Conservation (phyloP, 2,329 filamentous ascomycete genomes). For the Clonostachys chloroleuca region DNA sequence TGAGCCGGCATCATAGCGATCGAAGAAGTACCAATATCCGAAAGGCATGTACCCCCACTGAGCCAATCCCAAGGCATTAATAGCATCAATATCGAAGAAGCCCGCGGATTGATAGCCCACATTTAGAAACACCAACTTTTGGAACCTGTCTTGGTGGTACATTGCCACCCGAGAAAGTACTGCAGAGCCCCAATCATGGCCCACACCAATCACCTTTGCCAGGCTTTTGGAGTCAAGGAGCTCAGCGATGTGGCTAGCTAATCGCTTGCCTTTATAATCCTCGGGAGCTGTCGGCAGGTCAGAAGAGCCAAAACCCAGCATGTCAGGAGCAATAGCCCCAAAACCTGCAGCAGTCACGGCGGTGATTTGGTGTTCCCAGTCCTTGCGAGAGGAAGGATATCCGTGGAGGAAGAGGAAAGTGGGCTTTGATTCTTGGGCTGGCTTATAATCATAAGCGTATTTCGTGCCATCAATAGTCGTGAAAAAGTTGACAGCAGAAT, state of each 20-base stretch:
- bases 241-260: conserved; percentile 23
- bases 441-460: conserved; percentile 18
- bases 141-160: conserved; percentile 13
- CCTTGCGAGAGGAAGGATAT: conserved; percentile 37
- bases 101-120: conserved; percentile 5
- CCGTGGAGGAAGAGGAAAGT: conserved; percentile 43
- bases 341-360: conserved; percentile 27
- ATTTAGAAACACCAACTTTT: conserved; percentile 12
- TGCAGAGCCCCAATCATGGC: conserved; percentile 27
- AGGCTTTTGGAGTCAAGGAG: conserved; percentile 21
- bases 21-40: conserved; percentile 13
- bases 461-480: background rate
- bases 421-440: conserved; percentile 6
- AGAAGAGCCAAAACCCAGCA: conserved; percentile 30
- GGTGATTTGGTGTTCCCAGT: conserved; percentile 33
- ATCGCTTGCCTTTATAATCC: conserved; percentile 20
- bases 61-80: conserved; percentile 5
- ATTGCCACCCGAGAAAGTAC: conserved; percentile 18
- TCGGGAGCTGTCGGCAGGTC: conserved; percentile 15
- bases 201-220: conserved; percentile 33
- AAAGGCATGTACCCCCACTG: conserved; percentile 8
- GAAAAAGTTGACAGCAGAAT: background rate
- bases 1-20: conserved; percentile 6
- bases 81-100: conserved; percentile 6
- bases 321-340: conserved; percentile 34